Base-by-base conservation (phyloP, 1,284 basidiomycete species). In the Schizophyllum commune region DNA sequence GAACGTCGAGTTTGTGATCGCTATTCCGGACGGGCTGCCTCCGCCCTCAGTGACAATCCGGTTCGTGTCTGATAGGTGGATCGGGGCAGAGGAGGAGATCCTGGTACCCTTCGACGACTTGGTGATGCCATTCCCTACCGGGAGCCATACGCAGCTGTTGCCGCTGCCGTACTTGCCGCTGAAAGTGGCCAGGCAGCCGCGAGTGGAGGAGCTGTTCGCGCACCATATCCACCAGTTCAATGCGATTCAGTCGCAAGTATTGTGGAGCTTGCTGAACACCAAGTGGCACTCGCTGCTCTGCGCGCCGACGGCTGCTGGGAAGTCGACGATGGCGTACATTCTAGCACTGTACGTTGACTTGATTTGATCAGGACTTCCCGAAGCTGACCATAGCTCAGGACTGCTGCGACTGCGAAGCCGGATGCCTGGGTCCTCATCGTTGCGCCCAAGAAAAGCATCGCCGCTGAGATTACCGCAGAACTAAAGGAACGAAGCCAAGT, bases 51-150 rank as follows among this genome's bases (percentile, higher is more conserved):
- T 93, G 57, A 84, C 81, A 4, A 79, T 98, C 58, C 85, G 91
- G 27, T 88, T 89, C 65, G 83, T 96, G 54, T 98, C 95, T 1
- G 95, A 98, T 72, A 83, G 85, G 65, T 99, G 98, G 98, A 80
- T 98, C 63, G 94, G 94, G 8, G 91, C 95, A 6, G 94, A 98
- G 67, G 86, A 92, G 61, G 85, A 89, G 65, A 69, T 88, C 4
- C 66, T 69, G 11, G 77, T 98, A 39, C 72, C 85, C 0, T 74
- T 98, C 39, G 84, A 87, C 9, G 77, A 81, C 17, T 74, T 98
- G 11, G 74, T 85, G 60, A 95, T 98, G 86, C 96, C 97, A 0
- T 63, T 74, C 6, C 67, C 76, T n/a, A 83, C 87, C 6, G 75
- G 80, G 39, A 79, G 81, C n/a, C 85, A 87, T 68, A 88, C 88